Evolutionary conservation across 2,329 filamentous ascomycete species (phyloP), one percentile per base, ranked within the genome.

Genomic region (Canariomyces notabilis): DNA sequence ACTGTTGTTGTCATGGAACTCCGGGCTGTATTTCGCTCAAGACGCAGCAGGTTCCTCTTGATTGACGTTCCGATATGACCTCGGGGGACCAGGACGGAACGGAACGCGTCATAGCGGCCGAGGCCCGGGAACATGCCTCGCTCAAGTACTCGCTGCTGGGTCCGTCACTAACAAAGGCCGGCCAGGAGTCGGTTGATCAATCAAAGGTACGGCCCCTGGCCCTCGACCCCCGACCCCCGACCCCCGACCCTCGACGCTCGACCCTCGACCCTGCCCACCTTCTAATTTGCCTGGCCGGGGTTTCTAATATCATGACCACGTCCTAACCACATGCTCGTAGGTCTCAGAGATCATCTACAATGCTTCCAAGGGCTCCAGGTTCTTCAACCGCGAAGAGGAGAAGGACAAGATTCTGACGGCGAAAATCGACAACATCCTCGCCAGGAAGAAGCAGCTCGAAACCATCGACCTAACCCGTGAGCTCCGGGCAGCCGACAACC

Each of bases 321-420:
- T 7, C 23, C 44, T 50, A 19, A 46, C 40, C 2, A 32, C 9
- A 31, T 9, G 14, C 37, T 35, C 26, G 11, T 40, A 85, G 82
- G 89, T 98, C 40, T 94, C 90, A 2, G 90, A 97, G 58, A 84
- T 97, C 57, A 98, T 98, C 50, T 97, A 96, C 69, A 89, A 95
- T 64, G 89, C 90, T 9, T 96, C 89, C 14, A 96, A 94, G 63
- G 93, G 93, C 38, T 95, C 89, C 56, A 96, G 95, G 64, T 98
- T 85, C 70, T 98, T 97, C 75, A 87, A 85, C 57, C 88, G 90
- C 49, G 93, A 98, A 65, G 85, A 95, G 63, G 76, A 71, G 46
- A 85, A 83, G 58, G 91, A 97, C 70, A 84, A 85, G 59, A 75
- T 79, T 36, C 77, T 97, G 16, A 96, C 91, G 0, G 75, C 83